Percentiles rank a stretch among this genome's conserved stretches.
Evolutionary conservation across 306 rosid genomes (phyloP).

Genomic region (Hippophae tibetana): DNA sequence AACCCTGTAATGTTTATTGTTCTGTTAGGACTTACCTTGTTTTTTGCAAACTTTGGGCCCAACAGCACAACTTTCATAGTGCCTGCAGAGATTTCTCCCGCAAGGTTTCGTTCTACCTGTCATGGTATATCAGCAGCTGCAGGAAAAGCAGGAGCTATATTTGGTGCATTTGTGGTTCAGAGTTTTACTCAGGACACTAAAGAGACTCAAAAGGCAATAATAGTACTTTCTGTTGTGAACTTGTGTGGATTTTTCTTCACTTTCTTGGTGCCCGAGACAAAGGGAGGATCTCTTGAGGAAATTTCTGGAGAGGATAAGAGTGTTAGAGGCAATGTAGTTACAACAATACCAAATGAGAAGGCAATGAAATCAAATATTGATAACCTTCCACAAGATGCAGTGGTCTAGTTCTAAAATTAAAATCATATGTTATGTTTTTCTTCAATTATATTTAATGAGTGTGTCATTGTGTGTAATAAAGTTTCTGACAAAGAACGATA

Average conservation of each 20-base stretch:
- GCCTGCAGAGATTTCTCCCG: constrained; percentile 46
- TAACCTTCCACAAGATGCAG: constrained; percentile 11
- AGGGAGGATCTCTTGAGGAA: constrained; percentile 15
- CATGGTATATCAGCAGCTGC: constrained; percentile 53
- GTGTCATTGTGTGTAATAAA: background rate
- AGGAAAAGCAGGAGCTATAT: constrained; percentile 48
- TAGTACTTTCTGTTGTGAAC: constrained; percentile 7
- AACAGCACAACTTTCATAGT: constrained; percentile 55
- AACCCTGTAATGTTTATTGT: background rate
- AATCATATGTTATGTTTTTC: too few species aligned
- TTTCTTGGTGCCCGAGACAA: constrained; percentile 12
- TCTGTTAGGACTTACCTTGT: constrained; percentile 35
- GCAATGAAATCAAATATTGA: constrained; percentile 12
- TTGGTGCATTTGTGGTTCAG: constrained; percentile 43
- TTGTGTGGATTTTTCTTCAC: constrained; percentile 8
- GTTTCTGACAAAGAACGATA: background rate
- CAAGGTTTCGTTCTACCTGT: constrained; percentile 43
- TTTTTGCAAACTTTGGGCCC: constrained; percentile 64
- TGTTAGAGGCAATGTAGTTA: background rate
- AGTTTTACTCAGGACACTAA: constrained; percentile 12
- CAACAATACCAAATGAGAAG: constrained; percentile 15
- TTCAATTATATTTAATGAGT: too few species aligned
- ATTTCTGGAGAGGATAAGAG: constrained; percentile 12
- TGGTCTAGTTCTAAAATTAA: constrained; percentile 15
- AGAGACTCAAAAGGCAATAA: constrained; percentile 16